These are phyloP conservation scores for Diaporthe sp. DNA, from an alignment of 2,329 filamentous ascomycete species.

Conservation along the genomic window DNA sequence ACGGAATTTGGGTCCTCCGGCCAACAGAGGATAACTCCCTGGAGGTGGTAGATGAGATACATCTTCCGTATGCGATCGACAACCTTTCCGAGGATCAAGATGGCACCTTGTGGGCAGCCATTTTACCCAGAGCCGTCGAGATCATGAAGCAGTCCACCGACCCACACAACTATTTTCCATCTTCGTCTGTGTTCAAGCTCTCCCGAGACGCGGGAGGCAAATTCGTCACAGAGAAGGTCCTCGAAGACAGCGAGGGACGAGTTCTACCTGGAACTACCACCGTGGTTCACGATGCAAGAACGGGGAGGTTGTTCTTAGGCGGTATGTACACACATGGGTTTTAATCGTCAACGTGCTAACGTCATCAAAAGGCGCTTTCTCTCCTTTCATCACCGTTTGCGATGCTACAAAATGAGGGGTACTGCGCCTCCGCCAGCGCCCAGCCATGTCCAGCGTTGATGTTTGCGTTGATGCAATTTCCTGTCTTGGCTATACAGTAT, in stretches of 20 bases:
- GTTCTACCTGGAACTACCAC: constrained; percentile 23
- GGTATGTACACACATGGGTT: constrained; percentile 21
- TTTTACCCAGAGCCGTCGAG: constrained; percentile 18
- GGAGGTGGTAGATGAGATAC: constrained; percentile 1
- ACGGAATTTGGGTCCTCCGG: constrained; percentile 17
- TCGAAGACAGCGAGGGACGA: constrained; percentile 18
- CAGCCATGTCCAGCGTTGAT: not conserved
- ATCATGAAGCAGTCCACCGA: not conserved
- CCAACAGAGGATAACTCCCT: constrained; percentile 6
- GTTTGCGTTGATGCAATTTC: not conserved
- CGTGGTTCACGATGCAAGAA: constrained; percentile 28
- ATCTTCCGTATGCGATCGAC: constrained; percentile 9
- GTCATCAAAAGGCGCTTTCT: not conserved
- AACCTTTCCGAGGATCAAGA: constrained; percentile 30
- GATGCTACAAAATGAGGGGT: not conserved
- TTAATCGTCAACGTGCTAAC: not conserved
- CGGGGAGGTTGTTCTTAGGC: constrained; percentile 3
- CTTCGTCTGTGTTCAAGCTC: constrained; percentile 25
- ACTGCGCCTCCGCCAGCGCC: not conserved
- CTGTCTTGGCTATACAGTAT: not conserved
- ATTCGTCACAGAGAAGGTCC: not conserved
- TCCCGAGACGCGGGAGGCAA: not conserved
- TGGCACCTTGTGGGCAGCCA: constrained; percentile 16
- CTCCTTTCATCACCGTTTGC: constrained; percentile 29
- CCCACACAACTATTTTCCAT: not conserved